Conservation (phyloP, 192 early-diverging fungal genomes). For the Rhizophlyctis rosea region DNA sequence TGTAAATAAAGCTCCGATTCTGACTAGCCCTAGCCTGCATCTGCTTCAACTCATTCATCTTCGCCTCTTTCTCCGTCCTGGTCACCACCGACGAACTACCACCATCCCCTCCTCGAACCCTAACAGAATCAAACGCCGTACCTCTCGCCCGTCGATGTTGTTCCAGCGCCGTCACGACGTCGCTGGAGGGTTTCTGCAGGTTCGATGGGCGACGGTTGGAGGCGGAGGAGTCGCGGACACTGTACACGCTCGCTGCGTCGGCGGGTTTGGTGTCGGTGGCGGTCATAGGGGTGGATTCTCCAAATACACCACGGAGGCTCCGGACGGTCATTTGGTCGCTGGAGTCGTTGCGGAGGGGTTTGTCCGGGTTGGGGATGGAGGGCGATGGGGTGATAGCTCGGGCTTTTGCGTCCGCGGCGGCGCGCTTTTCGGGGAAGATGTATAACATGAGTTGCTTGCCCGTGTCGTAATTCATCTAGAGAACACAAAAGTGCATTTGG, state of each 20-base stretch:
- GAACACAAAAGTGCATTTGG: neutral
- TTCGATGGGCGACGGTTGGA: neutral
- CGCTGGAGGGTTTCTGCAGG: neutral
- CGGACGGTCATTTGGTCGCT: neutral
- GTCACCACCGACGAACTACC: neutral
- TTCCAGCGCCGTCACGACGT: neutral
- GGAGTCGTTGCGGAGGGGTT: neutral
- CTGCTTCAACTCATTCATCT: conserved; percentile 59
- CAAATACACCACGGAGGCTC: neutral
- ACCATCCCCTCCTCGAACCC: neutral
- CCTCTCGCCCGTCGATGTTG: neutral
- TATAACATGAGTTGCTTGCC: conserved; percentile 77
- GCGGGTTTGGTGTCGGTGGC: neutral
- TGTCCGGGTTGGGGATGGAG: neutral
- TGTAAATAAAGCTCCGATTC: conserved; percentile 87
- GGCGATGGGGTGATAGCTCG: neutral
- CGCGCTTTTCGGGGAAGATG: conserved; percentile 68
- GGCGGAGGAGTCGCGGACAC: neutral
- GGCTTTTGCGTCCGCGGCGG: conserved; percentile 15
- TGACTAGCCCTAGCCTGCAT: conserved; percentile 84
- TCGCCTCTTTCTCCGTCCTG: neutral
- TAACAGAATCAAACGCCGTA: neutral
- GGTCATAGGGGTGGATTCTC: too few species aligned
- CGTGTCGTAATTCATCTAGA: conserved; percentile 77
- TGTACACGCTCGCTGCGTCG: neutral